Evolutionary conservation across 441 rosid species (phyloP).

Genomic region (Populus tomentosa): DNA sequence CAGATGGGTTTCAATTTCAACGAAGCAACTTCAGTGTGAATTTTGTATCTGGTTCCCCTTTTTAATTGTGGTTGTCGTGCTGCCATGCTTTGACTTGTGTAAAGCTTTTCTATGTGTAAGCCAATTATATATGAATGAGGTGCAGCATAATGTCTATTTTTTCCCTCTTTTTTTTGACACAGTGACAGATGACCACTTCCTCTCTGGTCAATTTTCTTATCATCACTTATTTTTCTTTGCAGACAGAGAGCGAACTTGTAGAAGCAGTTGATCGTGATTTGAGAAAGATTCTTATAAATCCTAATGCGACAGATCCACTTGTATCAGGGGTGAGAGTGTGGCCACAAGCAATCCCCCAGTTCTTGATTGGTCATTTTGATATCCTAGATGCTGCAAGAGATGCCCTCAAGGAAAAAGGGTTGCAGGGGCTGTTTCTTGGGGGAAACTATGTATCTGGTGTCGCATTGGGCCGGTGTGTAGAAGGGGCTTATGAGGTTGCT

Average conservation of each 20-base stretch:
- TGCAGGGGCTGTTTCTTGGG: constrained; percentile 68
- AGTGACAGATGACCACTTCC: background rate
- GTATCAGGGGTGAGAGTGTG: constrained; percentile 66
- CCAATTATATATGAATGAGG: too few species aligned
- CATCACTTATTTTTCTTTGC: constrained; percentile 13
- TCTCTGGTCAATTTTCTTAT: background rate
- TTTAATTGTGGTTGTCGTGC: background rate
- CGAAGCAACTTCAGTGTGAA: too few species aligned
- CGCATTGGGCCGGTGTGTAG: constrained; percentile 81
- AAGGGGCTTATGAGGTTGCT: constrained; percentile 75
- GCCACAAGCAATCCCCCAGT: constrained; percentile 91
- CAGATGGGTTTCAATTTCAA: too few species aligned
- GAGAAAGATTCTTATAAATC: constrained; percentile 81
- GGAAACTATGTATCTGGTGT: constrained; percentile 87
- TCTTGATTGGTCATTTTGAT: constrained; percentile 78
- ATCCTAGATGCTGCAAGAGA: constrained; percentile 55
- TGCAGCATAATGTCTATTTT: too few species aligned
- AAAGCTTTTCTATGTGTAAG: too few species aligned
- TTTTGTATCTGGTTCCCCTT: too few species aligned
- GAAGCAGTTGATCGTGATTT: constrained; percentile 81
- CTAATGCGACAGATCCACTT: constrained; percentile 61
- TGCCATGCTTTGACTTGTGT: background rate
- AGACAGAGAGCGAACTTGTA: constrained; percentile 61
- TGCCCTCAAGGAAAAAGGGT: constrained; percentile 44
- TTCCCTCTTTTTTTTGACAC: too few species aligned